Base-by-base conservation (phyloP, 2,329 filamentous ascomycete genomes). In the Cytospora chrysosperma region DNA sequence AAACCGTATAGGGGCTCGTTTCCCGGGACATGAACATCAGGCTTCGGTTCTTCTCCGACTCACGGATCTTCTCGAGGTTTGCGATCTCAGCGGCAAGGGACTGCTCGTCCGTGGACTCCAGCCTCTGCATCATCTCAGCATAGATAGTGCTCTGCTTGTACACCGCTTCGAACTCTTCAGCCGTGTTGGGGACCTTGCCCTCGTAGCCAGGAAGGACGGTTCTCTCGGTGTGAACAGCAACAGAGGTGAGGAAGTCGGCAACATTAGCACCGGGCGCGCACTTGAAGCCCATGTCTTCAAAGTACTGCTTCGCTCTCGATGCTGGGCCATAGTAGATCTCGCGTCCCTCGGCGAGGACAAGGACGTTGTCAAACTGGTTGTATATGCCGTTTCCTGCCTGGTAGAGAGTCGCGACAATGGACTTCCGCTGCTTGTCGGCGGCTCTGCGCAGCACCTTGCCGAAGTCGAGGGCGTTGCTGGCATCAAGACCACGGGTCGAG, bases 351-450 rank as follows among this genome's bases (percentile, higher is more conserved):
- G 90, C 87, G 3, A 91, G 79, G 9, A 91, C 82, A 0, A 90
- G 77, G 0, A 90, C 87, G 70, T 91, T 91, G 71, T 91, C 87
- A 71, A 91, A 90, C 0, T 87, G 79, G 32, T 88, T 78, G 71
- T 89, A 90, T 65, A 91, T 90, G 30, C 83, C 85, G 61, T 91
- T 88, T 8, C 86, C 86, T 4, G 88, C 88, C 70, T 91, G 88
- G 71, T 91, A 91, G 0, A 90, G 77, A 0, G 86, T 88, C 17
- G 88, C 85, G 54, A 89, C 84, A 0, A 85, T 82, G 0, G 85
- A 77, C 6, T 88, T 75, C 0, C 85, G 84, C 6, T 85, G 75
- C 1, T 87, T 79, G 65, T 90, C 85, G 0, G 87, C 89, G 80
- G 89, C 78, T 8, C 84, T 82, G 10, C 88, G 79, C 19, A 90